Conservation (phyloP, 2,329 filamentous ascomycete genomes). For the Colletotrichum abscissum region DNA sequence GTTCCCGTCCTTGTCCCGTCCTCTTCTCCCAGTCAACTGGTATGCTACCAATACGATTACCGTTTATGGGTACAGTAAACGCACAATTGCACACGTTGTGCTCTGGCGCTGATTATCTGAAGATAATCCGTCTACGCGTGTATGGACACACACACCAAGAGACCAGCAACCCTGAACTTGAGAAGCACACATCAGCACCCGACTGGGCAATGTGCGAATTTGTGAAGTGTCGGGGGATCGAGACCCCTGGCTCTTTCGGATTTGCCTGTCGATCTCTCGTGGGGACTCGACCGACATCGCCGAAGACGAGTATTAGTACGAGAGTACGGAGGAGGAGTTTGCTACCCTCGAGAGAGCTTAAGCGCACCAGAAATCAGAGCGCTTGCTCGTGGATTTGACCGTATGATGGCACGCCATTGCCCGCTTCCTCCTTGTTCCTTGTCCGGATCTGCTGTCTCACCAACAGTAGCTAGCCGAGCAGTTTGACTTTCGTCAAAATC, state of each 20-base stretch:
- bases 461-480: background rate
- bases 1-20: background rate
- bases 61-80: constrained; percentile 4
- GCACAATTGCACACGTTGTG: background rate
- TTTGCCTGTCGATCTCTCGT: constrained; percentile 10
- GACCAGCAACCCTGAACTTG: background rate
- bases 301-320: background rate
- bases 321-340: background rate
- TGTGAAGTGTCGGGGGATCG: background rate
- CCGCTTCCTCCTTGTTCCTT: no score
- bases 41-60: background rate
- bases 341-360: background rate
- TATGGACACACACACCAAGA: background rate
- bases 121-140: background rate
- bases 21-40: background rate
- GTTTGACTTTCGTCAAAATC: background rate
- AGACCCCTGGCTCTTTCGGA: background rate
- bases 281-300: background rate
- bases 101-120: background rate
- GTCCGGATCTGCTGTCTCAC: background rate
- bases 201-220: background rate
- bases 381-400: background rate
- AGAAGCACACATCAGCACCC: background rate
- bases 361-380: background rate
- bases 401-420: constrained; percentile 4